Base-by-base conservation (phyloP, 805 yeast genomes). In the Metschnikowia corniflorae region DNA sequence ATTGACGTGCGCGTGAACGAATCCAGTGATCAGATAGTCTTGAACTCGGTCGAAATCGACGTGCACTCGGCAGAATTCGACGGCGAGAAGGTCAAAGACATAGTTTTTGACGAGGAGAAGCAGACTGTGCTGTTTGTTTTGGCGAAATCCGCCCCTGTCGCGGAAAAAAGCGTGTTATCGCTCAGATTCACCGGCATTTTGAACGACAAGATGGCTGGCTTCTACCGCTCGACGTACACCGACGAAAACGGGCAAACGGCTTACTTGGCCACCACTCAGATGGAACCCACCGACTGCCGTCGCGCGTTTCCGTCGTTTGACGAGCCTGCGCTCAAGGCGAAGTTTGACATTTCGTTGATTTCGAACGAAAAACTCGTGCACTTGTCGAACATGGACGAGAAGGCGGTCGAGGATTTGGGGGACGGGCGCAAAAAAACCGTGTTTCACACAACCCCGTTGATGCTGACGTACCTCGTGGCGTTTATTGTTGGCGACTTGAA, bases 281-380 rank as follows among this genome's bases (percentile, higher is more conserved):
- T 85, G 77, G 94, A 85, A 64, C 80, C 94, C 16, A 82, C 91
- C 15, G 93, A 85, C 55, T 86, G 91, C 50, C 78, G 95, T 52
- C 74, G 87, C 52, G 93, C 93, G 7, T 85, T 85, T 71, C 95
- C 95, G 22, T 83, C 84, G 55, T 82, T 80, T 52, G 95, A 85
- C 60, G 93, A 84, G 58, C 94, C 95, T 16, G 77, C 84, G 39
- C 71, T 82, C 42, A 85, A 85, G 64, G 86, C 93, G 16, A 69
- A 78, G 33, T 85, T 81, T 53, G 81, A 78, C 39, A 68, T 85
- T 40, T 64, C 79, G 25, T 68, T 85, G 55, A 68, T 82, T 40
- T 74, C 83, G 31, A 71, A 71, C 46, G 65, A 68, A 44, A 57
- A 67, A 21, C 65, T 78, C 49, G 79, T 82, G 27, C 77, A 79